Percentiles rank a stretch among this genome's conserved stretches.
phyloP scores from a whole-genome alignment of 352 stramenopile genomes.

The Pythium sukuiense region DNA sequence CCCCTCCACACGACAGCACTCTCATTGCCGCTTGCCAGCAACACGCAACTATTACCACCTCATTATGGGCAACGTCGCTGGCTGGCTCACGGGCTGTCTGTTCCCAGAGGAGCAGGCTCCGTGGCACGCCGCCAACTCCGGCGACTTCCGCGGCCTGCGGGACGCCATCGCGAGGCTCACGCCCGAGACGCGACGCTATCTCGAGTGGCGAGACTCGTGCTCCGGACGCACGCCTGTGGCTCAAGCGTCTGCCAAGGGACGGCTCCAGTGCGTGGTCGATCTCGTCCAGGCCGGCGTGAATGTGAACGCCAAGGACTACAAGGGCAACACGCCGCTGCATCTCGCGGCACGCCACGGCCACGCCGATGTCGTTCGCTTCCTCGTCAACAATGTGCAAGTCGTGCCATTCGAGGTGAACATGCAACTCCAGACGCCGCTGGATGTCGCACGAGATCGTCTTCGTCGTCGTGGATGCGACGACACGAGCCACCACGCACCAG shows the following conservation, averaged over 20 bases:
- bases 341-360: conserved; percentile 29
- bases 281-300: conserved; percentile 30
- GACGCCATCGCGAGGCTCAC: conserved; percentile 22
- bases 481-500: conserved; percentile 1
- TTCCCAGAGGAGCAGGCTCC: conserved; percentile 31
- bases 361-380: conserved; percentile 20
- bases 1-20: too few species aligned
- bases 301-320: conserved; percentile 33
- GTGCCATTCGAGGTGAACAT: conserved; percentile 32
- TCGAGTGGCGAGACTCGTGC: conserved; percentile 34
- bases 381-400: conserved; percentile 23
- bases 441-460: conserved; percentile 27
- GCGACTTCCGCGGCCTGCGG: conserved; percentile 18
- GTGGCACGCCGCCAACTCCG: conserved; percentile 28
- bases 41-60: neutral
- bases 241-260: conserved; percentile 26
- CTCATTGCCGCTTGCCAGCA: neutral
- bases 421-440: conserved; percentile 30
- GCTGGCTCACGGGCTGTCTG: conserved; percentile 25
- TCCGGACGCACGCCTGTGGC: conserved; percentile 31
- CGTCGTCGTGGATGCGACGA: conserved; percentile 7
- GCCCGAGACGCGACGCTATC: conserved; percentile 19
- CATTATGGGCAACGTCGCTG: conserved; percentile 28
- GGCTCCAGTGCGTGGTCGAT: conserved; percentile 19
- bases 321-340: conserved; percentile 41